Evolutionary conservation across 495 filamentous ascomycete species (phyloP).

Genomic region (Podospora sp.): DNA sequence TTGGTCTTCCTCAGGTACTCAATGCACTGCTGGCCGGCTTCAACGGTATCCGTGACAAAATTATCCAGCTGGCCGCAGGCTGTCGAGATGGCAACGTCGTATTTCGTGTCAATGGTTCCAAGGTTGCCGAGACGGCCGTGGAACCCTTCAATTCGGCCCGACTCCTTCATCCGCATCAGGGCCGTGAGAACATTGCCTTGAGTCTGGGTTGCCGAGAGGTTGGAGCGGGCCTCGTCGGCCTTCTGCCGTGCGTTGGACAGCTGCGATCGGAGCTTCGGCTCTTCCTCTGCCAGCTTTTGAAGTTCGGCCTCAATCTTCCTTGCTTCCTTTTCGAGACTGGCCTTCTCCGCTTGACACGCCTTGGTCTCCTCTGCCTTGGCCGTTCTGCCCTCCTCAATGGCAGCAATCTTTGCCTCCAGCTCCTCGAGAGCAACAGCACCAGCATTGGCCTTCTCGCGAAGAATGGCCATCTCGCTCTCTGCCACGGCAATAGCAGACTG

Average conservation of each 20-base stretch:
- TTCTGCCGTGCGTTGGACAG: slow-evolving; percentile 88
- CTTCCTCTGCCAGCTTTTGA: slow-evolving; percentile 68
- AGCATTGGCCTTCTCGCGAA: slow-evolving; percentile 84
- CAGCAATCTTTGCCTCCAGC: slow-evolving; percentile 73
- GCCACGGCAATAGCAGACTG: slow-evolving; percentile 91
- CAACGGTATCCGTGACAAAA: slow-evolving; percentile 92
- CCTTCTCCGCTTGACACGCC: slow-evolving; percentile 71
- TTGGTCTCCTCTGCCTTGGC: slow-evolving; percentile 75
- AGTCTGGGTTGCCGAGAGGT: slow-evolving; percentile 83
- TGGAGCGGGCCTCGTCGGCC: slow-evolving; percentile 91
- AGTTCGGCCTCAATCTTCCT: slow-evolving; percentile 70
- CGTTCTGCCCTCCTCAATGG: slow-evolving; percentile 68
- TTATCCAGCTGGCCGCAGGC: slow-evolving; percentile 91
- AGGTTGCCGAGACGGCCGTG: slow-evolving; percentile 94
- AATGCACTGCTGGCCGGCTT: slow-evolving; percentile 95
- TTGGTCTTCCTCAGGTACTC: slow-evolving; percentile 97
- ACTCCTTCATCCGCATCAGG: slow-evolving; percentile 92
- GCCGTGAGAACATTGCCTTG: slow-evolving; percentile 90
- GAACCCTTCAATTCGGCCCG: slow-evolving; percentile 94
- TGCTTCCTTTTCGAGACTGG: slow-evolving; percentile 72
- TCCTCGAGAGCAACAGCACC: slow-evolving; percentile 82
- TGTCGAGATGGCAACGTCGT: slow-evolving; percentile 95
- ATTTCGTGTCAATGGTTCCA: slow-evolving; percentile 90
- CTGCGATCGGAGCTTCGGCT: slow-evolving; percentile 76
- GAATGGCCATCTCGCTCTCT: slow-evolving; percentile 88